Percentiles rank a stretch among this genome's conserved stretches.
phyloP scores from a whole-genome alignment of 2,329 filamentous ascomycete species.

The Stylonectria norvegica region DNA sequence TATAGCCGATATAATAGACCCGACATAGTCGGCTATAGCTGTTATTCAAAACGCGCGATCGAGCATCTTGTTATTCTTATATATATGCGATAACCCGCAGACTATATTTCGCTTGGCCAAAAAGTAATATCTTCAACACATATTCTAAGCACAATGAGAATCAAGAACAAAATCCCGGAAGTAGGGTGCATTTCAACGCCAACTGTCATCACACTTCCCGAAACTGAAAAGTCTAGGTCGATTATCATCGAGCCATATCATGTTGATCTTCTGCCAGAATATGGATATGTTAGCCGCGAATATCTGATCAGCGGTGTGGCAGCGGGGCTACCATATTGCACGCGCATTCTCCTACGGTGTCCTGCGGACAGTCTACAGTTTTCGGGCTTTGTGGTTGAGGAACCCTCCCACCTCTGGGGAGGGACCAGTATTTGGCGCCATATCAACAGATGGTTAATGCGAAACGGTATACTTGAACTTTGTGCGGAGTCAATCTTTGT shows the following conservation, averaged over 20 bases:
- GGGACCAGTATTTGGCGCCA: constrained; percentile 20
- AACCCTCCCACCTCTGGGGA: constrained; percentile 17
- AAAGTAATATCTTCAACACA: neutral
- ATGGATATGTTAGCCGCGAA: constrained; percentile 13
- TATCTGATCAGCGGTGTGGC: constrained; percentile 14
- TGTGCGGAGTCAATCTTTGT: neutral
- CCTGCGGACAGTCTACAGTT: constrained; percentile 7
- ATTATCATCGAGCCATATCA: constrained; percentile 16
- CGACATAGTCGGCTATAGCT: neutral
- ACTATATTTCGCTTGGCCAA: neutral
- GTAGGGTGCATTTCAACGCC: constrained; percentile 2
- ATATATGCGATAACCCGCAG: neutral
- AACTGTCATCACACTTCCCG: constrained; percentile 4
- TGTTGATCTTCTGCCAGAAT: constrained; percentile 17
- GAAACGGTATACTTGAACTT: constrained; percentile 9
- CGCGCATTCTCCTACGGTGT: constrained; percentile 13
- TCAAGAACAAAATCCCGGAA: neutral
- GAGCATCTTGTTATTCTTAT: neutral
- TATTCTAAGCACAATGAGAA: neutral
- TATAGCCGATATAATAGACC: neutral
- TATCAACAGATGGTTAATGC: constrained; percentile 18
- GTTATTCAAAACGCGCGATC: neutral
- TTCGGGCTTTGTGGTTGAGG: constrained; percentile 13
- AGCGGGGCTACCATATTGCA: constrained; percentile 14
- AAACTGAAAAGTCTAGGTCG: constrained; percentile 7